Conservation (phyloP, 2,329 filamentous ascomycete genomes). For the Grosmannia serpens region DNA sequence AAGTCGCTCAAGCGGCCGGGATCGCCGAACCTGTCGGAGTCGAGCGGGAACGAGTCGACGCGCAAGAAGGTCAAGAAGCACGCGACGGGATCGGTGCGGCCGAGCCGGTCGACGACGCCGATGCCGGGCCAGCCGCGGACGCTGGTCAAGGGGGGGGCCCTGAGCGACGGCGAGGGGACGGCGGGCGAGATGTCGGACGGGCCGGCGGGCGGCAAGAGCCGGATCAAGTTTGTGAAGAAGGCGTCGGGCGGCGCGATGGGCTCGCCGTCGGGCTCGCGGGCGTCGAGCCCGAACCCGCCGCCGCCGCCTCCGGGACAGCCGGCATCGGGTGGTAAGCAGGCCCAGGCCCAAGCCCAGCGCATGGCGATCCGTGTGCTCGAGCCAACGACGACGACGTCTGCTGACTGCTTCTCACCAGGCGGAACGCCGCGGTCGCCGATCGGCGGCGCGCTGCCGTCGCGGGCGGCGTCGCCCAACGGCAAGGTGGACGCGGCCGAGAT, state of each 20-base stretch:
- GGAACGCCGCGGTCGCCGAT: constrained; percentile 14
- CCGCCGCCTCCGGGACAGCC: constrained; percentile 19
- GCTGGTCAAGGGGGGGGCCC: constrained; percentile 39
- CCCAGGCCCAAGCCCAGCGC: too few relatives aligned
- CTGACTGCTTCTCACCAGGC: not conserved
- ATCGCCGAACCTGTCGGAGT: constrained; percentile 79
- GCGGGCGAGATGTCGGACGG: constrained; percentile 56
- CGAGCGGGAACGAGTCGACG: constrained; percentile 80
- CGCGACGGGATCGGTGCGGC: constrained; percentile 31
- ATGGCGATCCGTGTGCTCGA: too few relatives aligned
- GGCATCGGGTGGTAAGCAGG: constrained; percentile 1
- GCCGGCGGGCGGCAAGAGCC: constrained; percentile 29
- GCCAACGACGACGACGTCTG: too few relatives aligned
- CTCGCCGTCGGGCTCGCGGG: constrained; percentile 48
- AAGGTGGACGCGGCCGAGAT: constrained; percentile 41
- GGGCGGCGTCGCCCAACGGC: constrained; percentile 23
- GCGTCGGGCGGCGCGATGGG: constrained; percentile 31
- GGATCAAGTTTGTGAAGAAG: constrained; percentile 39
- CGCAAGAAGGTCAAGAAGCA: constrained; percentile 67
- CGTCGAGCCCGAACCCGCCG: constrained; percentile 44
- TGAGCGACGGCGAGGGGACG: constrained; percentile 63
- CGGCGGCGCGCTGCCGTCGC: constrained; percentile 9
- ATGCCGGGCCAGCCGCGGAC: constrained; percentile 32
- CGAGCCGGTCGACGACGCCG: constrained; percentile 45
- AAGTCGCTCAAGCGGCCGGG: constrained; percentile 70